These are phyloP conservation scores for Suaeda aralocaspica DNA, from an alignment of 148 eudicot genomes.

Conservation along the genomic window DNA sequence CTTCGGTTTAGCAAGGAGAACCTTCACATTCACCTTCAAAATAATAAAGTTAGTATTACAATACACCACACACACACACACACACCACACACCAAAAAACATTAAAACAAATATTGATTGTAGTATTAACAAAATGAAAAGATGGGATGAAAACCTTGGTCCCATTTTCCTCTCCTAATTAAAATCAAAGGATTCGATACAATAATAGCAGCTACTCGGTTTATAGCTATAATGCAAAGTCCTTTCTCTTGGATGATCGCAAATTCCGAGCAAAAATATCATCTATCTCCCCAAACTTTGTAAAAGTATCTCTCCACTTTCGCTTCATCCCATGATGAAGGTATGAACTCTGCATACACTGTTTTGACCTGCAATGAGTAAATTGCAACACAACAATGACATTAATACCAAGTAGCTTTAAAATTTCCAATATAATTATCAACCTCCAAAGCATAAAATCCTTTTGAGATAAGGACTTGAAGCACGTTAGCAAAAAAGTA, in stretches of 20 bases:
- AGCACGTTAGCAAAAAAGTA: not conserved
- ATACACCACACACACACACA: too few species aligned
- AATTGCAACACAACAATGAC: conserved; percentile 10
- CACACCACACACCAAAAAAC: too few species aligned
- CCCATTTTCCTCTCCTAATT: conserved; percentile 26
- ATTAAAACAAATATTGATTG: not conserved
- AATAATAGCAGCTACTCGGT: conserved; percentile 59
- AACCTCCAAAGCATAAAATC: too few species aligned
- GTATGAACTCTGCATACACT: conserved; percentile 63
- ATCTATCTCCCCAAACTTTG: conserved; percentile 64
- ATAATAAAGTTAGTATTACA: too few species aligned
- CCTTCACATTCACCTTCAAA: conserved; percentile 48
- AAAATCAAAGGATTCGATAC: conserved; percentile 46
- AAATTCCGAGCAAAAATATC: conserved; percentile 58
- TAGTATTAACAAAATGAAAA: not conserved
- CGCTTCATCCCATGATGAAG: conserved; percentile 58
- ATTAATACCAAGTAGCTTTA: too few species aligned
- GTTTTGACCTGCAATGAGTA: conserved; percentile 44
- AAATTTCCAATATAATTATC: too few species aligned
- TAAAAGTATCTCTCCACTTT: conserved; percentile 45
- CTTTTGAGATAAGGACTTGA: too few species aligned
- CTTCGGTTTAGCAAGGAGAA: conserved; percentile 54
- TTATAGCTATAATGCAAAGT: conserved; percentile 57
- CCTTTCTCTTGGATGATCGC: conserved; percentile 45
- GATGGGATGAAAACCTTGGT: conserved; percentile 40